A percentile compares a stretch with the other conserved stretches of the same genome.
These are phyloP conservation scores for Paracamarosporium sp. DNA, from an alignment of 2,329 filamentous ascomycete genomes.

Conservation along the genomic window DNA sequence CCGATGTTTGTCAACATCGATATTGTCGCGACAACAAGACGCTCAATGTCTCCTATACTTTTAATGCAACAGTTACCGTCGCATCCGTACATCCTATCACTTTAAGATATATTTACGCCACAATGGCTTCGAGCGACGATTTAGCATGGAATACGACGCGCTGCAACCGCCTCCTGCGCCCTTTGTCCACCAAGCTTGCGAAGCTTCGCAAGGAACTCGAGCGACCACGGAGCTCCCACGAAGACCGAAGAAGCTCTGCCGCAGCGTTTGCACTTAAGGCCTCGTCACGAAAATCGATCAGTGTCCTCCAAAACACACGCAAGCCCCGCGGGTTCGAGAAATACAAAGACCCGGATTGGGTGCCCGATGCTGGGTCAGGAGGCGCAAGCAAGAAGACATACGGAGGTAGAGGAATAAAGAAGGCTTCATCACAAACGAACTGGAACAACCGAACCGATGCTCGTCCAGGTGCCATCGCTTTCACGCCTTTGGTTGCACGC, in stretches of 20 bases:
- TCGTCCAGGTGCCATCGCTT: conserved; percentile 41
- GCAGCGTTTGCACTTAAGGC: conserved; percentile 31
- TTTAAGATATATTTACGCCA: conserved; percentile 25
- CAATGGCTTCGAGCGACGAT: conserved; percentile 38
- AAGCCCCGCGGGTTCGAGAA: conserved; percentile 44
- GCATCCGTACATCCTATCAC: conserved; percentile 21
- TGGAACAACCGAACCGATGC: conserved; percentile 11
- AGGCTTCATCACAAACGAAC: conserved; percentile 10
- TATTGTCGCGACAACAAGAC: background rate
- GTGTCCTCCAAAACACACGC: conserved; percentile 31
- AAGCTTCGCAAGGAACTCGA: conserved; percentile 46
- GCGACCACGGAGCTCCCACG: conserved; percentile 21
- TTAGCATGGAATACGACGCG: conserved; percentile 51
- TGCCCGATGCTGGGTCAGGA: conserved; percentile 30
- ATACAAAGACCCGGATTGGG: conserved; percentile 45
- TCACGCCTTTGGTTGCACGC: conserved; percentile 43
- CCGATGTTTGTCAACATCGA: conserved; percentile 3
- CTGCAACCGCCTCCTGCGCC: conserved; percentile 52
- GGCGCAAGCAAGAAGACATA: conserved; percentile 40
- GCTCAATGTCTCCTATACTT: conserved; percentile 7
- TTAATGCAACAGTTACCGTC: conserved; percentile 13
- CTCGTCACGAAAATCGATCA: conserved; percentile 32
- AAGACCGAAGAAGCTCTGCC: conserved; percentile 29
- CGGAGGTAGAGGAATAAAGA: conserved; percentile 33
- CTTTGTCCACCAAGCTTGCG: conserved; percentile 49